These are phyloP conservation scores for Bipolaris bicolor DNA, from an alignment of 2,329 filamentous ascomycete species.

Conservation along the genomic window DNA sequence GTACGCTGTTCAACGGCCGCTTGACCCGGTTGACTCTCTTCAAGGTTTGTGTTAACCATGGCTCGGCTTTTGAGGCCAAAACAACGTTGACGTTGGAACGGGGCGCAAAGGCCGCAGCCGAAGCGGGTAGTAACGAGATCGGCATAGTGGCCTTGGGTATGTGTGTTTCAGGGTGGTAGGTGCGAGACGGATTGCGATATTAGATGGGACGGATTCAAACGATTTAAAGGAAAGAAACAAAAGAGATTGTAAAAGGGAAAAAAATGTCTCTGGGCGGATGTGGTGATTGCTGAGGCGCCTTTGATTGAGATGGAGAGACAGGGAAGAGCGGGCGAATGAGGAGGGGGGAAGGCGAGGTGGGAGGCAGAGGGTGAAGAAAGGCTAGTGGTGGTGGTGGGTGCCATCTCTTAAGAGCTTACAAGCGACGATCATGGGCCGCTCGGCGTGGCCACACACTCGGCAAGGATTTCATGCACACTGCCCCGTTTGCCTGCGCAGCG, in stretches of 20 bases:
- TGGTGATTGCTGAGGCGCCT: constrained; percentile 45
- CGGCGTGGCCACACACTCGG: constrained; percentile 46
- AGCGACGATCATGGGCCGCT: constrained; percentile 41
- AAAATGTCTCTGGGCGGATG: constrained; percentile 46
- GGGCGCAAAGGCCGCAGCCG: constrained; percentile 94
- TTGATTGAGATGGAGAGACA: constrained; percentile 45
- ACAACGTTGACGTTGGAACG: constrained; percentile 94
- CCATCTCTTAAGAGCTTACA: constrained; percentile 47
- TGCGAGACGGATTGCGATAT: constrained; percentile 41
- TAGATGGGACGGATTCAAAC: constrained; percentile 48
- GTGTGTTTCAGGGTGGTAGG: constrained; percentile 27
- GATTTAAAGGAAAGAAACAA: constrained; percentile 41
- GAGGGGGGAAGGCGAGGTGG: constrained; percentile 52
- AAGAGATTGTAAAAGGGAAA: constrained; percentile 36
- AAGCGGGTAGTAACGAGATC: constrained; percentile 90
- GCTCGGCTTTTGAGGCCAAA: constrained; percentile 87
- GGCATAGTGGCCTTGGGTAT: constrained; percentile 66
- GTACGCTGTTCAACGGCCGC: constrained; percentile 94
- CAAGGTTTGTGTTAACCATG: constrained; percentile 94
- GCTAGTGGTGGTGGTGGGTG: constrained; percentile 48
- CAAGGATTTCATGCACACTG: constrained; percentile 49
- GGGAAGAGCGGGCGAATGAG: constrained; percentile 50
- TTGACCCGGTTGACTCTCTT: constrained; percentile 98
- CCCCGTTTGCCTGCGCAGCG: constrained; percentile 47
- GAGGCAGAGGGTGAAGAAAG: constrained; percentile 50